A percentile compares a stretch with the other conserved stretches of the same genome.
phyloP scores from a whole-genome alignment of 1,284 basidiomycete genomes.

The Vanrija sp. region DNA sequence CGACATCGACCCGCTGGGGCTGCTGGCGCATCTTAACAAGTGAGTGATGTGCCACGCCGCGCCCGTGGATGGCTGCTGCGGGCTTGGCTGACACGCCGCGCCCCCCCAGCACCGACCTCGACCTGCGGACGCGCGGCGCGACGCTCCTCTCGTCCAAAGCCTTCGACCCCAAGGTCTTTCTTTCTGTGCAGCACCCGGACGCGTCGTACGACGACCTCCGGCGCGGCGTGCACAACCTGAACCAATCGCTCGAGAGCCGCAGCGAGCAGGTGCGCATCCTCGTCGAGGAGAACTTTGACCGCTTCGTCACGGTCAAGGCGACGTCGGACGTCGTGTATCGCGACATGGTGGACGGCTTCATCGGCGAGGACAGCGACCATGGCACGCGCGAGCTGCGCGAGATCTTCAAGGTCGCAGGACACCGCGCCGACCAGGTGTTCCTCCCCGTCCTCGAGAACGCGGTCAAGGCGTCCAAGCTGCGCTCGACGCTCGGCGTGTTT shows the following conservation, averaged over 20 bases:
- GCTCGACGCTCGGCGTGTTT: conserved; percentile 90
- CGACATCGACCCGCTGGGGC: conserved; percentile 48
- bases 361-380: conserved; percentile 72
- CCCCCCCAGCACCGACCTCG: conserved; percentile 28
- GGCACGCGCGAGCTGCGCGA: conserved; percentile 77
- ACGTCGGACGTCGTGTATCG: conserved; percentile 87
- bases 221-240: conserved; percentile 66
- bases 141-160: conserved; percentile 84
- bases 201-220: conserved; percentile 90
- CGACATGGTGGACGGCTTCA: conserved; percentile 87
- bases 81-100: too few species aligned
- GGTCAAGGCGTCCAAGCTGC: conserved; percentile 87
- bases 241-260: conserved; percentile 74
- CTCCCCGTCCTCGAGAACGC: conserved; percentile 94
- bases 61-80: too few species aligned
- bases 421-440: conserved; percentile 93
- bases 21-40: conserved; percentile 36
- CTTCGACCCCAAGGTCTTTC: conserved; percentile 92
- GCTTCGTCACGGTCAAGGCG: conserved; percentile 96
- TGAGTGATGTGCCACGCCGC: conserved; percentile 23
- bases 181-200: conserved; percentile 89
- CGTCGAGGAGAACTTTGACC: conserved; percentile 97
- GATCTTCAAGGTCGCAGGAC: conserved; percentile 71
- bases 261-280: conserved; percentile 90
- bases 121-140: conserved; percentile 56